phyloP scores from a whole-genome alignment of 352 stramenopile genomes.

The Achlya hypogyna region DNA sequence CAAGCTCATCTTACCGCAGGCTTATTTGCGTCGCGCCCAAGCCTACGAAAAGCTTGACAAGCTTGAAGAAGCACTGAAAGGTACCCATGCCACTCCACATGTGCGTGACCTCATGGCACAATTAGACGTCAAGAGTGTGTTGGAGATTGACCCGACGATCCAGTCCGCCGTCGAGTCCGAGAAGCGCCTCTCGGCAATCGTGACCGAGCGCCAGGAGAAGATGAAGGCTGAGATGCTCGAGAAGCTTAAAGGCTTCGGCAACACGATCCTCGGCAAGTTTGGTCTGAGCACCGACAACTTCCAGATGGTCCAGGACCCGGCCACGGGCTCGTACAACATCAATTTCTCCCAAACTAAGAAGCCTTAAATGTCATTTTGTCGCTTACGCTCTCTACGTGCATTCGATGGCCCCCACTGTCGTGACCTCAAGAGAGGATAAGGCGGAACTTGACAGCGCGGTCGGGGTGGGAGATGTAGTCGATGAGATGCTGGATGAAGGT shows the following conservation, averaged over 20 bases:
- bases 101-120: neutral
- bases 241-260: conserved; percentile 98
- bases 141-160: conserved; percentile 88
- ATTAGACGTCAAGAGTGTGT: conserved; percentile 56
- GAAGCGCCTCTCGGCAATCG: conserved; percentile 74
- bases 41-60: conserved; percentile 90
- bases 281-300: conserved; percentile 99
- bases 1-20: conserved; percentile 25
- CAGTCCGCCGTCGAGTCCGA: conserved; percentile 43
- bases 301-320: conserved; percentile 95
- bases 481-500: conserved; percentile 13
- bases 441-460: conserved; percentile 2
- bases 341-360: conserved; percentile 57
- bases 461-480: neutral
- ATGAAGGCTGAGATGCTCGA: conserved; percentile 97
- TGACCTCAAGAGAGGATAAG: neutral
- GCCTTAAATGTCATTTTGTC: neutral
- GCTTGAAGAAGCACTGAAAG: conserved; percentile 88
- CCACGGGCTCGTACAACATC: conserved; percentile 96
- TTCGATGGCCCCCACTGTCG: no score
- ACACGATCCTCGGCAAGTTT: conserved; percentile 98
- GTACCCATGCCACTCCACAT: conserved; percentile 28
- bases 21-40: conserved; percentile 86
- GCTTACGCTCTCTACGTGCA: no score
- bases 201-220: conserved; percentile 94